These are phyloP conservation scores for Suillus cothurnatus DNA, from an alignment of 768 basidiomycete species.

Conservation along the genomic window DNA sequence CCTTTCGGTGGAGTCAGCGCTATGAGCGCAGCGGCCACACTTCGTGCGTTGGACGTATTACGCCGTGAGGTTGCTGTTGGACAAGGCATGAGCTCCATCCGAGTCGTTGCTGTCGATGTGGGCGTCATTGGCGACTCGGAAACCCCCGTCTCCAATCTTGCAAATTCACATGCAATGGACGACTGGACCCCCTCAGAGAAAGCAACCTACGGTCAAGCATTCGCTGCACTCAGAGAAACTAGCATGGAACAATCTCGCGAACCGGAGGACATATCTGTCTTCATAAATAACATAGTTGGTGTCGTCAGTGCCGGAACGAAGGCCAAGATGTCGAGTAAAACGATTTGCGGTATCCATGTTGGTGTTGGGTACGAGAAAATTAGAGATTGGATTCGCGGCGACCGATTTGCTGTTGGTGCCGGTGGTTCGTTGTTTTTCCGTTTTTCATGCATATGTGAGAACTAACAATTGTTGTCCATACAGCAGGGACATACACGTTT, in stretches of 20 bases:
- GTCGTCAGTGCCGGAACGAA: constrained; percentile 60
- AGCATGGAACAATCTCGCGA: constrained; percentile 43
- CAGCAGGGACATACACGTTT: constrained; percentile 68
- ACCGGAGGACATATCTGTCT: constrained; percentile 57
- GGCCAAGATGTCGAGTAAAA: constrained; percentile 36
- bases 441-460: constrained; percentile 3
- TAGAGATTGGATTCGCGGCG: constrained; percentile 62
- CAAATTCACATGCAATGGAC: constrained; percentile 54
- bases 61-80: constrained; percentile 72
- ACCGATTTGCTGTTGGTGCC: constrained; percentile 73
- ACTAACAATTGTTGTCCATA: constrained; percentile 15
- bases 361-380: constrained; percentile 43
- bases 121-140: constrained; percentile 55
- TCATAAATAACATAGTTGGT: constrained; percentile 59
- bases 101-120: constrained; percentile 73
- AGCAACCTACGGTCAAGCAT: constrained; percentile 70
- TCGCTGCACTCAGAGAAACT: constrained; percentile 48
- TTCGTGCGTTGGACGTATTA: constrained; percentile 72
- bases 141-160: constrained; percentile 24
- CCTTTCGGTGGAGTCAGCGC: constrained; percentile 65
- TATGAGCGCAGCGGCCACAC: constrained; percentile 75
- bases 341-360: constrained; percentile 47
- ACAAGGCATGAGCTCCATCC: constrained; percentile 54
- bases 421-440: constrained; percentile 56
- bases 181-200: constrained; percentile 78